phyloP scores from a whole-genome alignment of 2,329 filamentous ascomycete genomes.

The Colletotrichum sp. region DNA sequence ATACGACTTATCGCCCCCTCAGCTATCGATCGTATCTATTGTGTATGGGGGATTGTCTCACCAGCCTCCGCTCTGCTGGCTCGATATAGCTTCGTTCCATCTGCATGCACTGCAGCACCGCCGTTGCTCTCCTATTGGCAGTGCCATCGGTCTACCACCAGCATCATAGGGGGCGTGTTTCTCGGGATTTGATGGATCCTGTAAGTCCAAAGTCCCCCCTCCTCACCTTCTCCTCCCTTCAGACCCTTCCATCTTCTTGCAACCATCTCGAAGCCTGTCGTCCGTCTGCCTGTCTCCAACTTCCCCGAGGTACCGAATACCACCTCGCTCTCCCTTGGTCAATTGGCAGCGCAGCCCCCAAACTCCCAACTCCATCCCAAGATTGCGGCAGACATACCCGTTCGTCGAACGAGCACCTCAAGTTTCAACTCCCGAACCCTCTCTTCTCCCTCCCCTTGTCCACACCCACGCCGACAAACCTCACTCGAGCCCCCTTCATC shows the following conservation, averaged over 20 bases:
- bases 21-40: background rate
- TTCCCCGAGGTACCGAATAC: background rate
- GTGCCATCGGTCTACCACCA: background rate
- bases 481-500: background rate
- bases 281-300: background rate
- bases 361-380: background rate
- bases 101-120: slow-evolving; percentile 11
- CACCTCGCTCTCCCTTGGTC: background rate
- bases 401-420: background rate
- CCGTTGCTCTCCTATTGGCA: slow-evolving; percentile 10
- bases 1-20: background rate
- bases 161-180: background rate
- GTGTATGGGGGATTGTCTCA: background rate
- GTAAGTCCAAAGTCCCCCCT: background rate
- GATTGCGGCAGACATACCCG: background rate
- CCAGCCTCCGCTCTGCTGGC: background rate
- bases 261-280: background rate
- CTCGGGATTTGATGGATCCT: slow-evolving; percentile 12
- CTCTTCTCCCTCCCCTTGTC: background rate
- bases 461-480: background rate
- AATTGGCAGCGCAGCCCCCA: background rate
- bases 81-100: slow-evolving; percentile 15
- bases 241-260: background rate
- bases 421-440: background rate
- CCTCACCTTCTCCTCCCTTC: background rate